Percentiles rank a stretch among this genome's conserved stretches.
Conservation (phyloP, 2,329 filamentous ascomycete species). For the Cordyceps cicadae region DNA sequence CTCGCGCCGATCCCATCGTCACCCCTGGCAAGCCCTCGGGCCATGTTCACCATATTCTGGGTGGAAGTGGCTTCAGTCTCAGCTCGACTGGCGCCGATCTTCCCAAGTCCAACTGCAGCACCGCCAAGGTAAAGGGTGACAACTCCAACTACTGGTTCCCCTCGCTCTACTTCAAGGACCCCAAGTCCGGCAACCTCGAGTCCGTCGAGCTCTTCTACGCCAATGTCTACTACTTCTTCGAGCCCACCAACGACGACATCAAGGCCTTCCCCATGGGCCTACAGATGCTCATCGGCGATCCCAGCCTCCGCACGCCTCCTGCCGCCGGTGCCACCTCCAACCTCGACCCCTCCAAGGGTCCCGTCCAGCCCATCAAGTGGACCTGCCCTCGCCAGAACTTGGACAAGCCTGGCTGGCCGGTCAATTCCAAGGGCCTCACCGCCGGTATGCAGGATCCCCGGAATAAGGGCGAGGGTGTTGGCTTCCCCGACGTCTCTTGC, state of each 20-base stretch:
- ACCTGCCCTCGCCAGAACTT: slow-evolving; percentile 50
- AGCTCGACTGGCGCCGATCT: slow-evolving; percentile 54
- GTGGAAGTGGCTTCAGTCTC: slow-evolving; percentile 59
- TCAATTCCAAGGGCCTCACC: slow-evolving; percentile 43
- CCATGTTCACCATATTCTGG: slow-evolving; percentile 65
- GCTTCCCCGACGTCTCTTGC: slow-evolving; percentile 65
- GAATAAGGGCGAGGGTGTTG: slow-evolving; percentile 49
- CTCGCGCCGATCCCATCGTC: slow-evolving; percentile 61
- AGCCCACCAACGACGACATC: slow-evolving; percentile 55
- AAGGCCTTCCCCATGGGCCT: slow-evolving; percentile 62
- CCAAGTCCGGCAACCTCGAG: slow-evolving; percentile 54
- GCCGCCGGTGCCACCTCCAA: slow-evolving; percentile 39
- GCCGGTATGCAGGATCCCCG: slow-evolving; percentile 47
- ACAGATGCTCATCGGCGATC: slow-evolving; percentile 62
- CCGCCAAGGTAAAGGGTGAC: slow-evolving; percentile 59
- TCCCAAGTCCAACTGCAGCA: slow-evolving; percentile 57
- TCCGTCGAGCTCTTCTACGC: slow-evolving; percentile 63
- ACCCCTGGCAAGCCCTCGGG: slow-evolving; percentile 47
- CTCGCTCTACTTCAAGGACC: slow-evolving; percentile 58
- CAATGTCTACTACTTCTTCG: slow-evolving; percentile 71
- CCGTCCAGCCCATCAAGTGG: slow-evolving; percentile 47
- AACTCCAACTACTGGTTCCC: slow-evolving; percentile 74
- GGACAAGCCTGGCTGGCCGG: slow-evolving; percentile 43
- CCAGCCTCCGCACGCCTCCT: slow-evolving; percentile 49
- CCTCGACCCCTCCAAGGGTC: slow-evolving; percentile 43